These are phyloP conservation scores for Clarkia xantiana DNA, from an alignment of 345 rosid species.

Conservation along the genomic window DNA sequence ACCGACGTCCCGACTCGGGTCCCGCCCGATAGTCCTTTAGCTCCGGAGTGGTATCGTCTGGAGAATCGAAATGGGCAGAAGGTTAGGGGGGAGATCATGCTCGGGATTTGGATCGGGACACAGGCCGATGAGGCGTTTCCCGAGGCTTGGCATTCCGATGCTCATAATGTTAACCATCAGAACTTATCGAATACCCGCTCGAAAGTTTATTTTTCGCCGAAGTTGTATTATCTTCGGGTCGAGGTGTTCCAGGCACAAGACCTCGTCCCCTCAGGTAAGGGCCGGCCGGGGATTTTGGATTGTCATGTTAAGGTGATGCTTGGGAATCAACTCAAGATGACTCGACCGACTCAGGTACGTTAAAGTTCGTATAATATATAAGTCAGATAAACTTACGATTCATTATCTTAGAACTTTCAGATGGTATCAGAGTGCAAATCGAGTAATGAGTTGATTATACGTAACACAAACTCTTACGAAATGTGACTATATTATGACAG, in stretches of 20 bases:
- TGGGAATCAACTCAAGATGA: slow-evolving; percentile 49
- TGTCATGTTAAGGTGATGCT: slow-evolving; percentile 38
- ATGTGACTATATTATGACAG: no score
- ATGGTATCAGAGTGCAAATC: no score
- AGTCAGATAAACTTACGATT: no score
- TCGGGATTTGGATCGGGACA: slow-evolving; percentile 95
- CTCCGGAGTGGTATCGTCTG: slow-evolving; percentile 88
- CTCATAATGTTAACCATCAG: slow-evolving; percentile 56
- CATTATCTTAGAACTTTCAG: no score
- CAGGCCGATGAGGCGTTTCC: slow-evolving; percentile 96
- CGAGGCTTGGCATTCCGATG: slow-evolving; percentile 96
- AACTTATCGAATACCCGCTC: slow-evolving; percentile 66
- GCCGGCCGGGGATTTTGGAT: slow-evolving; percentile 36
- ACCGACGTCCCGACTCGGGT: slow-evolving; percentile 62
- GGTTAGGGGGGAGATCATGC: slow-evolving; percentile 68
- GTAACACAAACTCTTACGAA: no score
- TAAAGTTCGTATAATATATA: no score
- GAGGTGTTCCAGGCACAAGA: slow-evolving; percentile 75
- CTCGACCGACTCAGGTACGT: slow-evolving; percentile 28
- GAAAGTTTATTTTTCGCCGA: slow-evolving; percentile 89
- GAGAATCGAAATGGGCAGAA: slow-evolving; percentile 58
- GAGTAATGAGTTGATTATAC: no score
- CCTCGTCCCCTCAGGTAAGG: slow-evolving; percentile 50
- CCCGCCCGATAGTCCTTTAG: slow-evolving; percentile 90
- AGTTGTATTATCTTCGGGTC: slow-evolving; percentile 69